These are phyloP conservation scores for Umbelopsis ramanniana DNA, from an alignment of 192 early-diverging fungal genomes.

Conservation along the genomic window DNA sequence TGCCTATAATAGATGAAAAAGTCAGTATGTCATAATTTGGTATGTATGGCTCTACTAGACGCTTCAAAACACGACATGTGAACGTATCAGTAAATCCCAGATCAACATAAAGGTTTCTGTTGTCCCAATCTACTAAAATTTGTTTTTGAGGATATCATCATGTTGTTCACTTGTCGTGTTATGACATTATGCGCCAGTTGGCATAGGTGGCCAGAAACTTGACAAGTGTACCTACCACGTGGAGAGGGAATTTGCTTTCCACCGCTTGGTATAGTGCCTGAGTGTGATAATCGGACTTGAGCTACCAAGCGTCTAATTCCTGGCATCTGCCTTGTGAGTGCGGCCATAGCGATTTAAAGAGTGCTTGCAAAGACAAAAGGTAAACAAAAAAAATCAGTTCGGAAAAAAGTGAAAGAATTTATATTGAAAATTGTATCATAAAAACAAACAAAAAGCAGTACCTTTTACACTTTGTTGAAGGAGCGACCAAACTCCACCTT, in stretches of 20 bases:
- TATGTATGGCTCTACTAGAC: too few species aligned
- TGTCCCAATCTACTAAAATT: constrained; percentile 26
- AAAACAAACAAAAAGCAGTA: too few species aligned
- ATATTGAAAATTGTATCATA: too few species aligned
- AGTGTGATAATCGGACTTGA: not conserved
- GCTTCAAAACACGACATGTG: not conserved
- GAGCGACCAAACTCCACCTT: too few species aligned
- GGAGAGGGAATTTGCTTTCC: constrained; percentile 15
- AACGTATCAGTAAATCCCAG: constrained; percentile 9
- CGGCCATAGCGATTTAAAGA: not conserved
- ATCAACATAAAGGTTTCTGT: constrained; percentile 19
- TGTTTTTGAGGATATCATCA: constrained; percentile 22
- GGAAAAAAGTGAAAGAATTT: not conserved
- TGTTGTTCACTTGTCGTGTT: not conserved
- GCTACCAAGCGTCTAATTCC: not conserved
- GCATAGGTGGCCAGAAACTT: not conserved
- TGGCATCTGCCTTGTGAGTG: not conserved
- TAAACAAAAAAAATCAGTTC: not conserved
- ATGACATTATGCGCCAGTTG: not conserved
- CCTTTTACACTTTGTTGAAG: too few species aligned
- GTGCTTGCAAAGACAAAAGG: not conserved
- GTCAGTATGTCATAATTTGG: not conserved
- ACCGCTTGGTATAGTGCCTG: not conserved
- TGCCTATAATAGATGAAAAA: not conserved
- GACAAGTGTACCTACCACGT: not conserved